phyloP scores from a whole-genome alignment of 352 stramenopile species.

The Globisporangium nodosum region DNA sequence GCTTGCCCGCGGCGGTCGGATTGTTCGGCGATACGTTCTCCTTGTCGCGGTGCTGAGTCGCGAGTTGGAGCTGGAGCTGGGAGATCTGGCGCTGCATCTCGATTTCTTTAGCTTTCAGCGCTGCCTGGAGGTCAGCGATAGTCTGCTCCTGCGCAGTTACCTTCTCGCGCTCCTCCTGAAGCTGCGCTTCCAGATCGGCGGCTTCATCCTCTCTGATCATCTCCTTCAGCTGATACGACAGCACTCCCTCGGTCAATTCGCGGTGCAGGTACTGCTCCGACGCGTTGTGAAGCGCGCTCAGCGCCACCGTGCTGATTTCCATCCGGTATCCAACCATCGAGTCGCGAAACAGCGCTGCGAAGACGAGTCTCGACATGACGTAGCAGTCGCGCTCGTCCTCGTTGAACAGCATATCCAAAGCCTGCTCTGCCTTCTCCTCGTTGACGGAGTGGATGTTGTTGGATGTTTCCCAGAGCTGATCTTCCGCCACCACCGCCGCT shows the following conservation, averaged over 20 bases:
- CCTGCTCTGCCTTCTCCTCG: constrained; percentile 17
- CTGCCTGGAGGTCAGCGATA: constrained; percentile 49
- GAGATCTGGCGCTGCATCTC: constrained; percentile 65
- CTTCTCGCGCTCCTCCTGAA: constrained; percentile 51
- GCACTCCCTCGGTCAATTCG: constrained; percentile 45
- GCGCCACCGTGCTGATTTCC: constrained; percentile 55
- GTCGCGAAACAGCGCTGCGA: constrained; percentile 44
- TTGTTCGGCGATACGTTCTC: constrained; percentile 33
- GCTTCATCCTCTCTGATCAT: constrained; percentile 46
- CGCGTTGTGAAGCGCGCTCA: constrained; percentile 75
- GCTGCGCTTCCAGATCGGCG: constrained; percentile 31
- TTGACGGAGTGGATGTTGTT: constrained; percentile 28
- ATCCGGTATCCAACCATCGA: constrained; percentile 27
- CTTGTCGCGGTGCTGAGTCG: constrained; percentile 10
- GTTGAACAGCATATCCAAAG: constrained; percentile 13
- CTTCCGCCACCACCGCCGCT: constrained; percentile 22
- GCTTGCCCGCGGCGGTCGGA: constrained; percentile 36
- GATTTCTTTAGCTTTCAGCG: constrained; percentile 61
- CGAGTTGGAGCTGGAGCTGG: constrained; percentile 42
- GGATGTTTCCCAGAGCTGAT: constrained; percentile 39
- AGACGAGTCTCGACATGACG: constrained; percentile 57
- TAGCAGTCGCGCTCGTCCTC: constrained; percentile 38
- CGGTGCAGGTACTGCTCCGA: constrained; percentile 65
- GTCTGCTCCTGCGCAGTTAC: constrained; percentile 45
- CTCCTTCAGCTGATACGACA: constrained; percentile 38